Base-by-base conservation (phyloP, 352 stramenopile species). In the Pythium periplocum region DNA sequence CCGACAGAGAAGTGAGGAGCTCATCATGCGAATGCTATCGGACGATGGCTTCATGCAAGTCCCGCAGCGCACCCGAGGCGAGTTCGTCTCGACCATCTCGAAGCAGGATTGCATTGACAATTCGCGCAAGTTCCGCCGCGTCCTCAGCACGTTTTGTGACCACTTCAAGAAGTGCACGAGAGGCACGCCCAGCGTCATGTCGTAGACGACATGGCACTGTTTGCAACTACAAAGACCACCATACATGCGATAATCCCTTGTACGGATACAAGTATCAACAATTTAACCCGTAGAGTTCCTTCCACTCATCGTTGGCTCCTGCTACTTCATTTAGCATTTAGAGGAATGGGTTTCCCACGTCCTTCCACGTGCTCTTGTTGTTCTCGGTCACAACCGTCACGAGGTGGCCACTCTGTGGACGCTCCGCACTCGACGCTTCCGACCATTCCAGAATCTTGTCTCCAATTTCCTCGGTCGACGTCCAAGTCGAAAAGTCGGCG, bases 401-500 rank as follows among this genome's bases (percentile, higher is more conserved):
- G 55, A 94, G 64, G 58, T 90, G 76, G 45, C 81, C 83, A 53
- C 64, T 85, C 17, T 73, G 48, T 33, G 83, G 81, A 31, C 83
- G 81, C 46, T 49, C 55, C 45, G 53, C 46, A 12, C 64, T 55
- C 6, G 68, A n/a, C 34, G 70, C 45, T 33, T 79, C 55, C 2
- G 74, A 73, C 82, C 79, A 92, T 53, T 87, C 69, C 36, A 89
- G 59, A 57, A 94, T 86, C 59, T 94, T 88, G 39, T 71, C 63
- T 4, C 71, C 83, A 64, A 94, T 89, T 33, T 79, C 67, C 32
- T 92, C 79, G 1, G 76, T 59, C 74, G 79, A 88, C 7, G 84
- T 93, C 84, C 84, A 93, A 6, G 73, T 85, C 4, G 78, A 84
- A 56, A 89, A 90, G 56, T 96, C 86, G 26, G 85, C 84, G 46